These are phyloP conservation scores for Umbelopsis sp. DNA, from an alignment of 192 early-diverging fungal species.

Conservation along the genomic window DNA sequence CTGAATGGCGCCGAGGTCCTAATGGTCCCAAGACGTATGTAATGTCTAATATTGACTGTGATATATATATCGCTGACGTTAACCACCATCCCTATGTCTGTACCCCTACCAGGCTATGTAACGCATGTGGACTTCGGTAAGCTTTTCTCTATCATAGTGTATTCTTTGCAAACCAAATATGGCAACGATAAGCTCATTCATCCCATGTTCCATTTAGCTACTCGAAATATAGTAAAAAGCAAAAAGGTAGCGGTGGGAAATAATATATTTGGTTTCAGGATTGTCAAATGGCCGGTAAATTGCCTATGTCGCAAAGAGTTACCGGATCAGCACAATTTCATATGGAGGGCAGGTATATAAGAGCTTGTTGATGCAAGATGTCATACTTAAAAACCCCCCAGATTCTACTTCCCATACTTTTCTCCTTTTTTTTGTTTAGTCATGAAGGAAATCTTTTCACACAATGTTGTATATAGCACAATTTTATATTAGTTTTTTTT, in stretches of 20 bases:
- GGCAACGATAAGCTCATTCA: neutral
- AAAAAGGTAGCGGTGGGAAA: constrained; percentile 16
- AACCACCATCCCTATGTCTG: too few species aligned
- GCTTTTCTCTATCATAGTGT: constrained; percentile 1
- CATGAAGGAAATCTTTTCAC: neutral
- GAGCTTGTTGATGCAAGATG: too few species aligned
- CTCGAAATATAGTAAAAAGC: constrained; percentile 32
- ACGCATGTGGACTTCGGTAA: constrained; percentile 51
- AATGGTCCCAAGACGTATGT: constrained; percentile 51
- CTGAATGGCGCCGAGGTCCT: constrained; percentile 53
- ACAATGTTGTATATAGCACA: neutral
- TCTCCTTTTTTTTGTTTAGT: too few species aligned
- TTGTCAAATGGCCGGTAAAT: neutral
- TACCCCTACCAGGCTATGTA: constrained; percentile 44
- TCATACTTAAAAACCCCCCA: too few species aligned
- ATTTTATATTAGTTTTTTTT: neutral
- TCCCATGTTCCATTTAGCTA: neutral
- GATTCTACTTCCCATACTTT: too few species aligned
- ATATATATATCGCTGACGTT: too few species aligned
- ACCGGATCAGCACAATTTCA: neutral
- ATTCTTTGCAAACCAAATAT: neutral
- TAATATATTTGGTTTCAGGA: neutral
- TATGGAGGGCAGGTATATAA: too few species aligned
- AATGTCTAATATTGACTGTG: neutral
- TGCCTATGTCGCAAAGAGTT: neutral